phyloP scores from a whole-genome alignment of 1,139 yeast genomes.

The Zygotorulaspora mrakii region DNA sequence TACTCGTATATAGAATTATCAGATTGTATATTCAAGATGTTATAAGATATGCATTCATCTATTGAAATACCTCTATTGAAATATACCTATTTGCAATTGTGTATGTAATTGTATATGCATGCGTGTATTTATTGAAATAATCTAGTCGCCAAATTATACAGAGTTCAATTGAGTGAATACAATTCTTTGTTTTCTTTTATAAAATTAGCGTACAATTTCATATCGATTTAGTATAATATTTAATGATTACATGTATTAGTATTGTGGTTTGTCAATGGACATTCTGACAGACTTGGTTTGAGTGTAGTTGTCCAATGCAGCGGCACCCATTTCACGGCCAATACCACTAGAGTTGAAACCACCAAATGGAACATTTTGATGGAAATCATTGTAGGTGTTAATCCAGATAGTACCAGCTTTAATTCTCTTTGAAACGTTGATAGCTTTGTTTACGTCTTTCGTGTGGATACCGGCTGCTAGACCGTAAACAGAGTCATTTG shows the following conservation, averaged over 20 bases:
- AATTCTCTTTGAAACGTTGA: slow-evolving; percentile 56
- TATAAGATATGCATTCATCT: too few relatives aligned
- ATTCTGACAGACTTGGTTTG: slow-evolving; percentile 56
- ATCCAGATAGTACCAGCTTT: slow-evolving; percentile 66
- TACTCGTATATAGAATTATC: neutral
- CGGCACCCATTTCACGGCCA: slow-evolving; percentile 72
- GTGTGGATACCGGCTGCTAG: slow-evolving; percentile 74
- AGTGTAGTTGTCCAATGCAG: slow-evolving; percentile 62
- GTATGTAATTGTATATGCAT: too few relatives aligned
- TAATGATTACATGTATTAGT: slow-evolving; percentile 9
- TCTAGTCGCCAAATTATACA: too few relatives aligned
- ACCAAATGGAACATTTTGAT: slow-evolving; percentile 52
- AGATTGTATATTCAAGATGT: neutral
- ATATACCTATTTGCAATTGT: too few relatives aligned
- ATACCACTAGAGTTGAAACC: slow-evolving; percentile 67
- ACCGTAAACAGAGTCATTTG: slow-evolving; percentile 65
- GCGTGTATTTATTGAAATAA: too few relatives aligned
- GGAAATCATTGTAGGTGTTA: slow-evolving; percentile 61
- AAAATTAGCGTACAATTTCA: too few relatives aligned
- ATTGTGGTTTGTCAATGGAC: slow-evolving; percentile 26
- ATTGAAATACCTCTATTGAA: too few relatives aligned
- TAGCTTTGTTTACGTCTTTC: slow-evolving; percentile 51
- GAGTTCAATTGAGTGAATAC: too few relatives aligned
- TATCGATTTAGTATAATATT: too few relatives aligned
- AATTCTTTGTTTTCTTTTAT: too few relatives aligned